These are phyloP conservation scores for Viola pubescens DNA, from an alignment of 441 rosid genomes.

Conservation along the genomic window DNA sequence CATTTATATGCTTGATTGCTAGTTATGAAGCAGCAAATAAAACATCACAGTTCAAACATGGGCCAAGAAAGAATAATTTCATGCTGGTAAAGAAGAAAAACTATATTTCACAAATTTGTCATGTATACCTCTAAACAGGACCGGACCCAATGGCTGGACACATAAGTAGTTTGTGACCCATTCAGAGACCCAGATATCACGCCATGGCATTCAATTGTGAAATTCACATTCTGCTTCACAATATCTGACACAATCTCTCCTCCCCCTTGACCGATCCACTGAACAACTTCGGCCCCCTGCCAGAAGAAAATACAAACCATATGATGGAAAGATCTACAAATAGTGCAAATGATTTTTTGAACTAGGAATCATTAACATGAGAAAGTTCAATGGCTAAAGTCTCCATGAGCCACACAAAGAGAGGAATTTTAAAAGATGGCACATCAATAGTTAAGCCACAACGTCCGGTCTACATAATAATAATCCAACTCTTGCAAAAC, in stretches of 20 bases:
- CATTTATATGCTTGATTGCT: neutral
- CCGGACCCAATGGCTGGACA: constrained; percentile 94
- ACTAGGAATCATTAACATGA: no score
- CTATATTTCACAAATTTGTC: neutral
- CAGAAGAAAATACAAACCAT: constrained; percentile 9
- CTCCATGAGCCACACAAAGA: no score
- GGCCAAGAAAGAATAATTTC: neutral
- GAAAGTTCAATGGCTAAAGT: no score
- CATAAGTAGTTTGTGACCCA: constrained; percentile 36
- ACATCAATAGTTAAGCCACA: neutral
- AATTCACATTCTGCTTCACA: constrained; percentile 37
- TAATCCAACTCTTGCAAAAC: no score
- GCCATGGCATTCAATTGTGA: constrained; percentile 81
- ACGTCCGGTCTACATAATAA: no score
- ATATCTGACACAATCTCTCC: constrained; percentile 56
- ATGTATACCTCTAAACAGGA: constrained; percentile 83
- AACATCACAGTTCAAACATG: neutral
- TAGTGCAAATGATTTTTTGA: neutral
- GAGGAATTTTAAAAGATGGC: no score
- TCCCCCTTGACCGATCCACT: constrained; percentile 92
- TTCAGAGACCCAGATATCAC: constrained; percentile 25
- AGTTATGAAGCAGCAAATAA: neutral
- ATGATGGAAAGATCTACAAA: neutral
- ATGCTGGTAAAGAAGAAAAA: neutral
- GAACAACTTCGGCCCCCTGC: constrained; percentile 77